Evolutionary conservation across 2,329 filamentous ascomycete species (phyloP), one percentile per base, ranked within the genome.

Genomic region (Ascochyta koolunga): DNA sequence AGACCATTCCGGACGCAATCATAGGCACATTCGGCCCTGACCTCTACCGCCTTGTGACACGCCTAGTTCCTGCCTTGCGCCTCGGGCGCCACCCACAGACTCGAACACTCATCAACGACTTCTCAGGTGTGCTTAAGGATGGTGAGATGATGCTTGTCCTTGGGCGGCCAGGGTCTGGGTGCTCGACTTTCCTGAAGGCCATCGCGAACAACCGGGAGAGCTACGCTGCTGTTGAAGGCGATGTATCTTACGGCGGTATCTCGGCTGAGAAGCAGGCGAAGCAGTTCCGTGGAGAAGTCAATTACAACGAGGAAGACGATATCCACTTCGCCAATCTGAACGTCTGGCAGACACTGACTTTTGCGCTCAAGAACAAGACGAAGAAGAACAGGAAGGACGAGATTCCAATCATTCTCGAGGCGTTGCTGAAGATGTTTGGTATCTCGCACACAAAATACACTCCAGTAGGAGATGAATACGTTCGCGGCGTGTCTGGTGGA

Each of bases 21-120:
- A 58, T 91, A 4, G 89, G 89, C 19, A 92, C 89, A 0, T 93
- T 95, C 69, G 90, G 90, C 0, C 90, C 90, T 0, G 90, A 93
- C 71, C 76, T 93, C 1, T 93, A 90, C 70, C 82, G 79, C 19
- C 76, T 90, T 6, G 63, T 92, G 13, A 79, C 78, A 27, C 68
- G 77, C 6, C 86, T 83, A 51, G 65, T 85, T 21, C 84, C 84
- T 0, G 75, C 77, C 18, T 74, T 85, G 15, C 77, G 73, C 33
- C 72, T 83, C 40, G 77, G 78, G 6, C 77, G 77, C 40, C 75
- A 78, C 18, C 79, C 79, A 4, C 78, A 81, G 25, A 80, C 80
- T 15, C 77, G 83, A 31, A 79, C 80, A 24, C 69, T 91, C 19
- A 83, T 90, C 52, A 79, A 87, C 62, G 85, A 87, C 59, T 90